These are phyloP conservation scores for Fusarium sarcochroum DNA, from an alignment of 2,329 filamentous ascomycete species.

Conservation along the genomic window DNA sequence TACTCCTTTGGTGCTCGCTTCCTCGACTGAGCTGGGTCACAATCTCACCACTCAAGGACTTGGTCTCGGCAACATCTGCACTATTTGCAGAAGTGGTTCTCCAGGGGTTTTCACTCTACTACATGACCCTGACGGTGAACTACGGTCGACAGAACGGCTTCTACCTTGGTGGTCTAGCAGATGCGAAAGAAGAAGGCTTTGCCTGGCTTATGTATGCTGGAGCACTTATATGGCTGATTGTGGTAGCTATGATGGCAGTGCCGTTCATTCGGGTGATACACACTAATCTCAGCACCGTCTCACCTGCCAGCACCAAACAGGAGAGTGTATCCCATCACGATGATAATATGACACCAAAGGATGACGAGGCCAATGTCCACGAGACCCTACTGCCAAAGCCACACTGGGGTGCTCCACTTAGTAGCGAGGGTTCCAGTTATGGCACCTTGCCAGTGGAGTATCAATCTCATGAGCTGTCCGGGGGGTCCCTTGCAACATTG, in stretches of 20 bases:
- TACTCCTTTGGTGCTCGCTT: conserved; percentile 22
- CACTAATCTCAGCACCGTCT: background rate
- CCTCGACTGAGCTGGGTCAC: conserved; percentile 21
- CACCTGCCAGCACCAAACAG: too few species aligned
- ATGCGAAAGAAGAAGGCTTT: background rate
- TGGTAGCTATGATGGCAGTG: background rate
- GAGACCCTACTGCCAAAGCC: background rate
- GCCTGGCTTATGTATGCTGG: conserved; percentile 22
- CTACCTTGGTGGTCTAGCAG: background rate
- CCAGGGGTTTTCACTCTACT: conserved; percentile 2
- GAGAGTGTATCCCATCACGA: accelerated
- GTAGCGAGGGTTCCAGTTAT: background rate
- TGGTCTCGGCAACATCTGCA: background rate
- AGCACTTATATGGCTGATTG: conserved; percentile 19
- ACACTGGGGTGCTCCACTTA: background rate
- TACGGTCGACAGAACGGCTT: conserved; percentile 16
- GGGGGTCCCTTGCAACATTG: background rate
- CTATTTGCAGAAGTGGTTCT: conserved; percentile 12
- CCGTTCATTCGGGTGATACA: background rate
- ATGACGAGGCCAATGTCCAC: too few species aligned
- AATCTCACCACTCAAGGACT: background rate
- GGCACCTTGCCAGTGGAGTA: background rate
- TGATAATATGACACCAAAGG: accelerated
- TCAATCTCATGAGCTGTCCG: accelerated
- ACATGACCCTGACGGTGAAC: conserved; percentile 4